phyloP scores from a whole-genome alignment of 1,139 yeast species.

The Pichia sorboxylosa region DNA sequence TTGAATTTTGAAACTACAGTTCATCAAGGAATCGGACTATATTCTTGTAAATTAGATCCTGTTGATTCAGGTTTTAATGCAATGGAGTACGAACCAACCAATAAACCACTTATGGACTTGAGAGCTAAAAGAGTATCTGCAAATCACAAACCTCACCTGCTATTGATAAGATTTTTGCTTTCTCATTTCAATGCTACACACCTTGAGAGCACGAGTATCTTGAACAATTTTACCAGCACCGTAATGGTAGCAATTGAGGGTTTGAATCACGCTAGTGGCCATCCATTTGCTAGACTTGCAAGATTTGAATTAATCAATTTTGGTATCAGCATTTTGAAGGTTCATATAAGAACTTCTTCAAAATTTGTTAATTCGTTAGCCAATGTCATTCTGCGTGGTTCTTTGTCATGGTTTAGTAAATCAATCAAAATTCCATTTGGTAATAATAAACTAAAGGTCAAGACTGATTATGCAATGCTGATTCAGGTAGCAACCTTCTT shows the following conservation, averaged over 20 bases:
- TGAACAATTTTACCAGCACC: constrained; percentile 58
- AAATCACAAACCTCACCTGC: constrained; percentile 62
- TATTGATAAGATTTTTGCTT: constrained; percentile 54
- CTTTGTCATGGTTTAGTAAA: constrained; percentile 67
- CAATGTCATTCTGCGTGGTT: constrained; percentile 48
- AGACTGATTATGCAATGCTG: constrained; percentile 55
- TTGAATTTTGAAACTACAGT: constrained; percentile 61
- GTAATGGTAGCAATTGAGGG: constrained; percentile 48
- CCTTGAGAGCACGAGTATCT: constrained; percentile 59
- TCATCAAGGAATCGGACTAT: constrained; percentile 51
- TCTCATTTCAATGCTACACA: constrained; percentile 79
- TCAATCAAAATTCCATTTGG: constrained; percentile 72
- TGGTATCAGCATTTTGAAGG: constrained; percentile 52
- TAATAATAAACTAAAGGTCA: constrained; percentile 59
- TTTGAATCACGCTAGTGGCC: constrained; percentile 53
- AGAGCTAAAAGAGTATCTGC: constrained; percentile 37
- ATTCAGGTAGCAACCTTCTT: constrained; percentile 34
- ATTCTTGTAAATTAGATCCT: constrained; percentile 48
- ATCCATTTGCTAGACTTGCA: constrained; percentile 66
- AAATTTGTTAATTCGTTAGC: constrained; percentile 36
- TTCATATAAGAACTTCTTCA: constrained; percentile 40
- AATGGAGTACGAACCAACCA: constrained; percentile 89
- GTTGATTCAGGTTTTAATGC: constrained; percentile 48
- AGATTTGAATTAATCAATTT: constrained; percentile 67
- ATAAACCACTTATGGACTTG: constrained; percentile 46